Percentiles rank a stretch among this genome's conserved stretches.
phyloP scores from a whole-genome alignment of 352 stramenopile species.

The Phytophthora palmivora region DNA sequence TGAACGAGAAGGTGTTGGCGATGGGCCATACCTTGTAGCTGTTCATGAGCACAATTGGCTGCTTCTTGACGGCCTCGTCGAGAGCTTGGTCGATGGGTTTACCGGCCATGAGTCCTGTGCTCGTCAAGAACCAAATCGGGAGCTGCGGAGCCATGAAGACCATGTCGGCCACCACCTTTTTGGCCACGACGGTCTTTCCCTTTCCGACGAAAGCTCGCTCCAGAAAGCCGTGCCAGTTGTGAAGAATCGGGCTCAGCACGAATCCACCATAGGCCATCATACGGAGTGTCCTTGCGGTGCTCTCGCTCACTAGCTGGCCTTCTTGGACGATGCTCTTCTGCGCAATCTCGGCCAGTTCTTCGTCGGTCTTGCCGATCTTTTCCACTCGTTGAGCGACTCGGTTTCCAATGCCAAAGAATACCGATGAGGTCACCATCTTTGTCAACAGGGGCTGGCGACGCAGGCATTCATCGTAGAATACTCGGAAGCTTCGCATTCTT shows the following conservation, averaged over 20 bases:
- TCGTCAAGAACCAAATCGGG: constrained; percentile 44
- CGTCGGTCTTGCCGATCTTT: constrained; percentile 21
- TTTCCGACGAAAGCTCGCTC: constrained; percentile 47
- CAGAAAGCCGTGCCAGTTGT: constrained; percentile 90
- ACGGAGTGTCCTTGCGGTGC: constrained; percentile 36
- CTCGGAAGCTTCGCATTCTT: constrained; percentile 39
- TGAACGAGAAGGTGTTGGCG: constrained; percentile 45
- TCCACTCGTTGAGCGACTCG: constrained; percentile 37
- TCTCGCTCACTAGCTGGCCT: constrained; percentile 19
- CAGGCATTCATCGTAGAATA: constrained; percentile 52
- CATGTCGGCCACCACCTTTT: constrained; percentile 45
- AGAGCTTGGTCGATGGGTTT: constrained; percentile 23
- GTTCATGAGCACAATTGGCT: constrained; percentile 31
- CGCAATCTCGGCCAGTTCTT: constrained; percentile 17
- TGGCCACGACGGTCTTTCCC: constrained; percentile 25
- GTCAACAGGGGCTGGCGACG: constrained; percentile 50
- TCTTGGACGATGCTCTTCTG: constrained; percentile 7
- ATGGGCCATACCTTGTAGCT: constrained; percentile 47
- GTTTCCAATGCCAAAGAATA: constrained; percentile 62
- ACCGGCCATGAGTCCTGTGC: constrained; percentile 36
- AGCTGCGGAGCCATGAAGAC: constrained; percentile 36
- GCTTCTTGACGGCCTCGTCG: constrained; percentile 30
- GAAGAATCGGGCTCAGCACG: constrained; percentile 84
- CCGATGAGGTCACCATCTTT: constrained; percentile 58
- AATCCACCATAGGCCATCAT: constrained; percentile 88